Evolutionary conservation across 768 basidiomycete genomes (phyloP).

Genomic region (Russula olivacea): DNA sequence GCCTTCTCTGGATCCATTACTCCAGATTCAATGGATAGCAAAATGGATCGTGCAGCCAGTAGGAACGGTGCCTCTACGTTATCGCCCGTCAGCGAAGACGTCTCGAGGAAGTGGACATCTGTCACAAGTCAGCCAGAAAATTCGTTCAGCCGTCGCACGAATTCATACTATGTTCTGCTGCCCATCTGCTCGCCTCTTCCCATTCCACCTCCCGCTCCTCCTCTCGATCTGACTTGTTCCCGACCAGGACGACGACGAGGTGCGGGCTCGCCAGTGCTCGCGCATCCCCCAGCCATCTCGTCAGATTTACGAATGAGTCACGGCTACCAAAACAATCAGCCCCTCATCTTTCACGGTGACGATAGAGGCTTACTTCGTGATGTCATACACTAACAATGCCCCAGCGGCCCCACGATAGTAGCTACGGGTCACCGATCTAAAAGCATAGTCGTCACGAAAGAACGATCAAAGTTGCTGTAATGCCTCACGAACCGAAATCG

Average conservation of each 20-base stretch:
- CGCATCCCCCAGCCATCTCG: constrained; percentile 90
- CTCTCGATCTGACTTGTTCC: constrained; percentile 92
- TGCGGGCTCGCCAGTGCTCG: constrained; percentile 89
- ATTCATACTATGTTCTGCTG: constrained; percentile 81
- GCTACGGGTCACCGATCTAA: constrained; percentile 84
- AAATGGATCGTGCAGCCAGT: constrained; percentile 77
- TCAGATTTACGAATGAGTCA: constrained; percentile 75
- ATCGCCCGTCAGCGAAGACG: constrained; percentile 86
- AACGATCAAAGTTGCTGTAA: constrained; percentile 16
- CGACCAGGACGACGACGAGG: constrained; percentile 83
- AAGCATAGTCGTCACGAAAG: constrained; percentile 22
- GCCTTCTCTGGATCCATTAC: constrained; percentile 88
- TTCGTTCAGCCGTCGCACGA: background rate
- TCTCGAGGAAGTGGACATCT: constrained; percentile 93
- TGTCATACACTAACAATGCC: constrained; percentile 89
- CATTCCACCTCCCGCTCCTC: constrained; percentile 95
- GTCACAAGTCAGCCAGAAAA: constrained; percentile 4
- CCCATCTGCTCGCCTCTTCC: constrained; percentile 93
- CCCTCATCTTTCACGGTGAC: constrained; percentile 17
- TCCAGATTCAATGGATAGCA: constrained; percentile 88
- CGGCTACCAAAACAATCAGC: constrained; percentile 48
- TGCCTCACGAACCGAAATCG: constrained; percentile 62
- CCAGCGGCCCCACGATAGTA: constrained; percentile 95
- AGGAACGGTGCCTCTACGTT: constrained; percentile 94
- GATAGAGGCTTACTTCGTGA: constrained; percentile 56